phyloP scores from a whole-genome alignment of 148 eudicot genomes.

The Rhododendron molle region DNA sequence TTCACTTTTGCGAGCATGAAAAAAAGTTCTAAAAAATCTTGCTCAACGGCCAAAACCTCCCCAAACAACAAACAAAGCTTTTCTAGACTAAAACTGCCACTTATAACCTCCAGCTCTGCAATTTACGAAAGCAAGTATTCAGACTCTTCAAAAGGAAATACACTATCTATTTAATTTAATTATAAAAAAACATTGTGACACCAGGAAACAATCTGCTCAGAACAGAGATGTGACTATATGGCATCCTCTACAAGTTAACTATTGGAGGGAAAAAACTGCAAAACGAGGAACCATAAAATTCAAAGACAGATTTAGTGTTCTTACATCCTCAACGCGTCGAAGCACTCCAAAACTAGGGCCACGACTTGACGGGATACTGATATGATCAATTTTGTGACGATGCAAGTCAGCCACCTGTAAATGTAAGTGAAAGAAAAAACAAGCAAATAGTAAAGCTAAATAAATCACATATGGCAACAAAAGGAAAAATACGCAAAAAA shows the following conservation, averaged over 20 bases:
- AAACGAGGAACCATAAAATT: background rate
- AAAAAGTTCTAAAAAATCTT: background rate
- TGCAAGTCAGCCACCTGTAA: slow-evolving; percentile 85
- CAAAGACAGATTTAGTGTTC: slow-evolving; percentile 11
- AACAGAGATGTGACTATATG: slow-evolving; percentile 22
- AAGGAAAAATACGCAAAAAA: background rate
- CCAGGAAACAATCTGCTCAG: background rate
- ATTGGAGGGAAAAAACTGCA: background rate
- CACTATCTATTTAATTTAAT: background rate
- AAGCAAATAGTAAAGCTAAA: background rate
- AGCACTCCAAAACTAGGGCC: slow-evolving; percentile 73
- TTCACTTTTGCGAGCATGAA: background rate
- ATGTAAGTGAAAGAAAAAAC: background rate
- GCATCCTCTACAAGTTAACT: slow-evolving; percentile 73
- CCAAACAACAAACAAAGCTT: background rate
- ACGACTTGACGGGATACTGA: slow-evolving; percentile 71
- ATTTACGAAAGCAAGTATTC: background rate
- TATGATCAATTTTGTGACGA: slow-evolving; percentile 90
- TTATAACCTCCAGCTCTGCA: background rate
- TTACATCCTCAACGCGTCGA: slow-evolving; percentile 88
- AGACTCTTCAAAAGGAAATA: background rate
- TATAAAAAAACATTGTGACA: background rate
- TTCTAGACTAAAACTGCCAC: background rate
- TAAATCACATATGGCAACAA: background rate
- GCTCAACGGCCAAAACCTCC: background rate